Conservation (phyloP, 73 alveolate species). For the Diophrys sp. region DNA sequence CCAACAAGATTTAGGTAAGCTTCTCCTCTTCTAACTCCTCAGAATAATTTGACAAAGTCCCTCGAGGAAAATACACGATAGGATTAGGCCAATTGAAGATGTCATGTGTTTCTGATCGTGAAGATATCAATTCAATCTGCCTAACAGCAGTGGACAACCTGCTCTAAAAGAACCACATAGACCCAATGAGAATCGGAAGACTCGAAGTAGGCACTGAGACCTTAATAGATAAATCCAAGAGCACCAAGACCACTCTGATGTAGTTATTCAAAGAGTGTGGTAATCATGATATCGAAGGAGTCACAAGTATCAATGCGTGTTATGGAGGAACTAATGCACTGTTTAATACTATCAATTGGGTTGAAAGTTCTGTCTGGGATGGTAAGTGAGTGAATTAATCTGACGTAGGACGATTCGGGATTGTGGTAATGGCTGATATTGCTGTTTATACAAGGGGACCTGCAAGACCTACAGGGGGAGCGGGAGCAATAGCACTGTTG, state of each 20-base stretch:
- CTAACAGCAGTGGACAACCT: conserved; percentile 87
- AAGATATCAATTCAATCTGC: conserved; percentile 95
- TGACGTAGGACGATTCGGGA: conserved; percentile 62
- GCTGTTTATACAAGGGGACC: conserved; percentile 96
- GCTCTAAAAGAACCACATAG: conserved; percentile 80
- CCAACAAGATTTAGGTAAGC: conserved; percentile 79
- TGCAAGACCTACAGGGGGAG: conserved; percentile 99
- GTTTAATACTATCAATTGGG: conserved; percentile 92
- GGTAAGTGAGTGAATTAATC: conserved; percentile 50
- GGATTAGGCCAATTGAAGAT: conserved; percentile 95
- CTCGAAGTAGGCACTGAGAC: conserved; percentile 99
- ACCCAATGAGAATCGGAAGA: conserved; percentile 87
- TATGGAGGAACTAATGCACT: conserved; percentile 98
- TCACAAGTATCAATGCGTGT: conserved; percentile 96
- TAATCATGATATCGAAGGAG: conserved; percentile 94
- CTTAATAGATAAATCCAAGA: conserved; percentile 93
- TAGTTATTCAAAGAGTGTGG: conserved; percentile 75
- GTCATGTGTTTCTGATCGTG: conserved; percentile 93
- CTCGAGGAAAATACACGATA: conserved; percentile 93
- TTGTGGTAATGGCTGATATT: conserved; percentile 92
- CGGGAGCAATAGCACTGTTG: conserved; percentile 91
- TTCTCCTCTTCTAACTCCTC: neutral
- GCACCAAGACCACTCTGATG: conserved; percentile 95
- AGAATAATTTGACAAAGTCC: conserved; percentile 86
- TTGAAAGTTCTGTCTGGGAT: conserved; percentile 93